Evolutionary conservation across 352 stramenopile species (phyloP).

Genomic region (Pythium brassicae): DNA sequence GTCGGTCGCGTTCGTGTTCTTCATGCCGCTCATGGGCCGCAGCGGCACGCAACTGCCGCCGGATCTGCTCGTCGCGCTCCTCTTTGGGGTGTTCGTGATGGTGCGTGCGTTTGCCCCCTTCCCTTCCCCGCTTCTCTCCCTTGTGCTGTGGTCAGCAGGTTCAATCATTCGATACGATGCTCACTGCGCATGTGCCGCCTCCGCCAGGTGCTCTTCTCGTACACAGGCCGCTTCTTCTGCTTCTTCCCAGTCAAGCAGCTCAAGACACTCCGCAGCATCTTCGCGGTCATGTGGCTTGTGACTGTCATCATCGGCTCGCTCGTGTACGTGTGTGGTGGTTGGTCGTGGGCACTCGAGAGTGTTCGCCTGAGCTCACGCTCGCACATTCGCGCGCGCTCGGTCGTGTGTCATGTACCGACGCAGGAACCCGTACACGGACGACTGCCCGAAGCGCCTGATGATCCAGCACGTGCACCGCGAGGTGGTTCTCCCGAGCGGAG

Average conservation of each 20-base stretch:
- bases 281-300: conserved; percentile 30
- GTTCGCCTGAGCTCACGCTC: background rate
- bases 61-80: conserved; percentile 44
- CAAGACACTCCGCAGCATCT: conserved; percentile 28
- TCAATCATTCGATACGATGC: background rate
- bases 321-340: conserved; percentile 23
- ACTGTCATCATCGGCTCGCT: conserved; percentile 44
- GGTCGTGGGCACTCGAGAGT: background rate
- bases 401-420: conserved; percentile 2
- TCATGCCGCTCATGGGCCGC: conserved; percentile 69
- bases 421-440: conserved; percentile 74
- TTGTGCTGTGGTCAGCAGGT: too few species aligned
- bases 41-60: conserved; percentile 47
- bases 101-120: too few species aligned
- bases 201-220: conserved; percentile 41
- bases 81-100: conserved; percentile 47
- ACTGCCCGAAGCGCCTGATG: conserved; percentile 64
- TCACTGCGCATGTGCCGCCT: background rate
- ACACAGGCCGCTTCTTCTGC: conserved; percentile 68
- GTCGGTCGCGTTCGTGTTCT: conserved; percentile 62
- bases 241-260: conserved; percentile 49
- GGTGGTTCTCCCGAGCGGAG: conserved; percentile 34
- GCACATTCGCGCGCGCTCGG: too few species aligned
- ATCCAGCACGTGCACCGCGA: conserved; percentile 69
- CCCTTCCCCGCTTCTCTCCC: too few species aligned